Conservation (phyloP, 495 filamentous ascomycete species). For the Astrocystis sublimbata region DNA sequence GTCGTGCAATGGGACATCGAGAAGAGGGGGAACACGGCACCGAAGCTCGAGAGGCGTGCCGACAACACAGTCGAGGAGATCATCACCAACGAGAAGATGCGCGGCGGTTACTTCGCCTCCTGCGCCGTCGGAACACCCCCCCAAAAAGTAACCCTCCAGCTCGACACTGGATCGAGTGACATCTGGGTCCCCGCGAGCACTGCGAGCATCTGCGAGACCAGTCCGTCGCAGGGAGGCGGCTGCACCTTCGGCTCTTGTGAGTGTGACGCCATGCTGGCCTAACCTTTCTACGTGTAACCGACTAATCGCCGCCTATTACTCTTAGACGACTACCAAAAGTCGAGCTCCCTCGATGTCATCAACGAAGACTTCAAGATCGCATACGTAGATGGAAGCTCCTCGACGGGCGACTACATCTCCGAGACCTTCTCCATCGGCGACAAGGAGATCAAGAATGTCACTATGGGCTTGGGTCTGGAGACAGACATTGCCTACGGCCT, state of each 20-base stretch:
- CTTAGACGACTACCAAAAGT: slow-evolving; percentile 61
- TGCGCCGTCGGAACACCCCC: slow-evolving; percentile 69
- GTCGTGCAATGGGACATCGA: slow-evolving; percentile 48
- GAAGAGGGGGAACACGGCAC: slow-evolving; percentile 22
- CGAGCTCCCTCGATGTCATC: slow-evolving; percentile 68
- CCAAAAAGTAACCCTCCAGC: slow-evolving; percentile 65
- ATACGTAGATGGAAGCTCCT: slow-evolving; percentile 80
- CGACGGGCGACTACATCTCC: slow-evolving; percentile 76
- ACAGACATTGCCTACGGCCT: slow-evolving; percentile 77
- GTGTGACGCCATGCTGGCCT: slow-evolving; percentile 17
- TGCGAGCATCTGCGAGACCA: slow-evolving; percentile 57
- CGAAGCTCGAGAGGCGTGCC: slow-evolving; percentile 35
- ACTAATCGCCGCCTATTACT: slow-evolving; percentile 38
- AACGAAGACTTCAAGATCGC: slow-evolving; percentile 73
- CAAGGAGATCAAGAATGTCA: slow-evolving; percentile 63
- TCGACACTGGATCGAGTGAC: slow-evolving; percentile 89
- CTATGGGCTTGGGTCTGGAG: slow-evolving; percentile 78
- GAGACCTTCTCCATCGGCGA: slow-evolving; percentile 77
- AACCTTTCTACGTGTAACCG: background rate
- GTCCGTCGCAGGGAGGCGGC: slow-evolving; percentile 28
- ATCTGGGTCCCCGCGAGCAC: slow-evolving; percentile 74
- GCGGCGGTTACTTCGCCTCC: slow-evolving; percentile 67
- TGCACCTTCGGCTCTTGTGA: slow-evolving; percentile 53
- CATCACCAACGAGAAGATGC: slow-evolving; percentile 43
- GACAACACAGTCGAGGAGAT: slow-evolving; percentile 37